Percentiles rank a stretch among this genome's conserved stretches.
Evolutionary conservation across 2,329 filamentous ascomycete species (phyloP).

Genomic region (Fusarium avenaceum): DNA sequence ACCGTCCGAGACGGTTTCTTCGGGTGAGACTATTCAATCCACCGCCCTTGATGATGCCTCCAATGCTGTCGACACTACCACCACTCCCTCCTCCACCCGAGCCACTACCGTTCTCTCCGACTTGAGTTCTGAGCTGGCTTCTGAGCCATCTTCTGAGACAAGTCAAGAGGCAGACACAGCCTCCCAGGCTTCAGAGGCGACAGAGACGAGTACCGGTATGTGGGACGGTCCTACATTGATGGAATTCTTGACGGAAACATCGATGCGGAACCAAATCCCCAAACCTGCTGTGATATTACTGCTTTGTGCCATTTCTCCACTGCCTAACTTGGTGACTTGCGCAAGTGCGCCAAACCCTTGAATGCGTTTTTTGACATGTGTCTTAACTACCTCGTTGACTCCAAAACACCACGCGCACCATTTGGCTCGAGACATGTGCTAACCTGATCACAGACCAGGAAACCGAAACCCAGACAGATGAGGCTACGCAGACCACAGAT

Average conservation of each 20-base stretch:
- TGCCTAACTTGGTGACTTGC: constrained; percentile 17
- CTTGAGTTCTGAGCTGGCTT: constrained; percentile 3
- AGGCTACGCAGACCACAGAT: constrained; percentile 39
- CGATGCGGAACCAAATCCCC: constrained; percentile 33
- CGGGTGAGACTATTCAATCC: constrained; percentile 44
- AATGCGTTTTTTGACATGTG: not conserved
- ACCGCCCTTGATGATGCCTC: constrained; percentile 36
- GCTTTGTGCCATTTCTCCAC: constrained; percentile 23
- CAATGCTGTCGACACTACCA: constrained; percentile 32
- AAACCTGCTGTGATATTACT: constrained; percentile 38
- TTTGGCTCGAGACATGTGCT: constrained; percentile 11
- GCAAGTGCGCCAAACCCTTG: constrained; percentile 45
- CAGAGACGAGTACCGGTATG: constrained; percentile 50
- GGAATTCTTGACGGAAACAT: constrained; percentile 20
- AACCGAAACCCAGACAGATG: constrained; percentile 28
- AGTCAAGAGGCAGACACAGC: constrained; percentile 30
- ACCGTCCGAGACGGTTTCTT: constrained; percentile 46
- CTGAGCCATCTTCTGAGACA: constrained; percentile 23
- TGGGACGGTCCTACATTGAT: constrained; percentile 44
- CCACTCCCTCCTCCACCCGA: constrained; percentile 24
- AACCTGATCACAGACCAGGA: constrained; percentile 29
- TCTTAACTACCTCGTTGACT: constrained; percentile 26
- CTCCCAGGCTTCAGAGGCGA: constrained; percentile 31
- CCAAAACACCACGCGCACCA: constrained; percentile 3
- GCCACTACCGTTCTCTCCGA: constrained; percentile 21